Percentiles rank a stretch among this genome's conserved stretches.
Evolutionary conservation across 345 rosid genomes (phyloP).

Genomic region (Eucalyptus sideroxylon): DNA sequence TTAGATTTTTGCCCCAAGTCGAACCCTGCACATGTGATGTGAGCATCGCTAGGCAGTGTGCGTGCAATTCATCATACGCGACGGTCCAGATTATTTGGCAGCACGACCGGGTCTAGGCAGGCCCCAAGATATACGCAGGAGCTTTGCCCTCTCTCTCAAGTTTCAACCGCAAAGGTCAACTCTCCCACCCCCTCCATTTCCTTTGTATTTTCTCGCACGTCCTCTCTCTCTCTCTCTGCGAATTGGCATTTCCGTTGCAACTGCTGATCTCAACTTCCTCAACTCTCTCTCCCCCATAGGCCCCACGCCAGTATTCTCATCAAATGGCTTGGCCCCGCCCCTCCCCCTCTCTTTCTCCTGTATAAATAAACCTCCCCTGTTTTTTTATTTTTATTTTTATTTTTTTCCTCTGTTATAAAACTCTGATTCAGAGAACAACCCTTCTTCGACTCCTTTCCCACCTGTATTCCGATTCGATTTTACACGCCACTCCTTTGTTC

Average conservation of each 20-base stretch:
- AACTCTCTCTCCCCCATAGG: constrained; percentile 15
- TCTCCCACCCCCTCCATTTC: not conserved
- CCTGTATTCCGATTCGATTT: not conserved
- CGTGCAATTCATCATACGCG: not conserved
- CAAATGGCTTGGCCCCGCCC: not conserved
- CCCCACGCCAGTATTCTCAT: constrained; percentile 17
- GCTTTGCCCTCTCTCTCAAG: not conserved
- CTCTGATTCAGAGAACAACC: not conserved
- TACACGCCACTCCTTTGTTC: not conserved
- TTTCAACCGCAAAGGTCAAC: constrained; percentile 22
- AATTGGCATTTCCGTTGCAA: constrained; percentile 9
- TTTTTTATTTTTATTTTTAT: too few relatives aligned
- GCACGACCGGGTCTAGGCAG: not conserved
- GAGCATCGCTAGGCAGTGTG: too few relatives aligned
- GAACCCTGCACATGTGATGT: too few relatives aligned
- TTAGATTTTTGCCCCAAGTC: not conserved
- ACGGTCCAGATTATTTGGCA: not conserved
- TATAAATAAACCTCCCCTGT: not conserved
- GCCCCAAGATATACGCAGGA: not conserved
- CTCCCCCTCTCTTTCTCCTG: not conserved
- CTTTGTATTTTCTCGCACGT: constrained; percentile 13
- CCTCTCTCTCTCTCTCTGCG: constrained; percentile 1
- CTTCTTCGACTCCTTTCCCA: not conserved
- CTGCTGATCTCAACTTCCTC: constrained; percentile 35
- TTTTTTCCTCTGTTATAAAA: not conserved